Evolutionary conservation across 208 protist genomes (phyloP), one percentile per base, ranked within the genome.

Genomic region (Herpetomonas samuelpessoai): DNA sequence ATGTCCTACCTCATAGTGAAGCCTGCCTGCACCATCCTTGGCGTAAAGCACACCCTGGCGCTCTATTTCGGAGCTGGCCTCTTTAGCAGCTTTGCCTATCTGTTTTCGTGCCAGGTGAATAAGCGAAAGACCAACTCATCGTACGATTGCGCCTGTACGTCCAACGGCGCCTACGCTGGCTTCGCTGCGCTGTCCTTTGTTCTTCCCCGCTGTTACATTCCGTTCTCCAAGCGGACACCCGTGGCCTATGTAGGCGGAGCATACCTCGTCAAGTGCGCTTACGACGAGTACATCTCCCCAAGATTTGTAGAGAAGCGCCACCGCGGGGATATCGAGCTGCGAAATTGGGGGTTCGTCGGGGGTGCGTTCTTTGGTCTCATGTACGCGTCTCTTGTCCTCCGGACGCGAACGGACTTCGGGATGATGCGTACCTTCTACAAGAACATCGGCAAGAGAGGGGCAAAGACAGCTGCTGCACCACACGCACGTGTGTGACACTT

Each of bases 271-370:
- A 86, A 88, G 65, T 93, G 85, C 62, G 54, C 70, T 4, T 91
- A 91, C 53, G 85, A 92, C 47, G 88, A 95, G 74, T 95, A 89
- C 61, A 70, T 92, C 53, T 65, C 56, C 19, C 87, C 83, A 12
- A 73, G 63, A 21, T 83, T 75, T 68, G 26, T 91, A 0, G 87
- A 89, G 45, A 72, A 47, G 44, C 78, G 82, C 1, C 57, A 66
- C 6, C 25, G 30, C 1, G 79, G 71, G 2, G 60, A 76, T 25
- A 88, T 92, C 38, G 81, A 91, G 51, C 57, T 92, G 25, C 79
- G 78, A 39, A 95, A 93, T 60, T 91, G 81, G 77, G 86, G 89
- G 9, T 90, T 86, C 65, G 51, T 95, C 21, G 89, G 89, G 28
- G 89, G 89, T 2, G 69, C 84, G 27, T 93, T 88, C 69, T 95